A percentile compares a stretch with the other conserved stretches of the same genome.
Conservation (phyloP, 1,284 basidiomycete species). For the Ustanciosporium gigantosporum region DNA sequence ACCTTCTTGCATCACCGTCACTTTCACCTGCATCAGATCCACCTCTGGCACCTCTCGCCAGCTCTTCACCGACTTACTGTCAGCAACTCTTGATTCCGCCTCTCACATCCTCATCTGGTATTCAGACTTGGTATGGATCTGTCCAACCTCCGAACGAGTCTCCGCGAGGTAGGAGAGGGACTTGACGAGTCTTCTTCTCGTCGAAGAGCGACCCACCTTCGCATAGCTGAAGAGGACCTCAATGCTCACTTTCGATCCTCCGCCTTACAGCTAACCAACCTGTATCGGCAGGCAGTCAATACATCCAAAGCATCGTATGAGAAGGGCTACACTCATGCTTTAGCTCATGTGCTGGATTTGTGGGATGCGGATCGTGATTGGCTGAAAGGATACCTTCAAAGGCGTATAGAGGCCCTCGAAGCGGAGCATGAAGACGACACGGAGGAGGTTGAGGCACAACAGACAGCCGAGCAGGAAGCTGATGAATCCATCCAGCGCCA, state of each 20-base stretch:
- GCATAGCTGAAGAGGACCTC: slow-evolving; percentile 23
- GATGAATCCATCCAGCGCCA: not conserved
- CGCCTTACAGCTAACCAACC: slow-evolving; percentile 27
- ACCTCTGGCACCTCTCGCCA: no score
- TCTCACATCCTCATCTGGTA: no score
- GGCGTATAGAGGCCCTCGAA: slow-evolving; percentile 37
- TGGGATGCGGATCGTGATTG: slow-evolving; percentile 29
- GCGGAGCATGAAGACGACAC: slow-evolving; percentile 21
- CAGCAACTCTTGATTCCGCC: no score
- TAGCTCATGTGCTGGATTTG: slow-evolving; percentile 38
- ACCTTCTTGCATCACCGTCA: no score
- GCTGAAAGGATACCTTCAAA: slow-evolving; percentile 39
- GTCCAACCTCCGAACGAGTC: slow-evolving; percentile 18
- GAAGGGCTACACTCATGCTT: slow-evolving; percentile 32
- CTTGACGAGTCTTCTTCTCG: slow-evolving; percentile 9
- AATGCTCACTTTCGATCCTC: slow-evolving; percentile 26
- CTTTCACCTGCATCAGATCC: no score
- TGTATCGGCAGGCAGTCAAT: slow-evolving; percentile 29
- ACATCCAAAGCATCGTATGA: slow-evolving; percentile 23
- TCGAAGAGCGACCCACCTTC: slow-evolving; percentile 16
- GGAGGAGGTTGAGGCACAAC: slow-evolving; percentile 2
- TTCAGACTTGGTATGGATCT: slow-evolving; percentile 35
- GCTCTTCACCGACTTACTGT: no score
- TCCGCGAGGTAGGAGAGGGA: slow-evolving; percentile 9
- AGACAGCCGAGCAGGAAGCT: not conserved